Percentiles rank a stretch among this genome's conserved stretches.
Evolutionary conservation across 108 stramenopile species (phyloP).

Genomic region (Cyclotella baltica): DNA sequence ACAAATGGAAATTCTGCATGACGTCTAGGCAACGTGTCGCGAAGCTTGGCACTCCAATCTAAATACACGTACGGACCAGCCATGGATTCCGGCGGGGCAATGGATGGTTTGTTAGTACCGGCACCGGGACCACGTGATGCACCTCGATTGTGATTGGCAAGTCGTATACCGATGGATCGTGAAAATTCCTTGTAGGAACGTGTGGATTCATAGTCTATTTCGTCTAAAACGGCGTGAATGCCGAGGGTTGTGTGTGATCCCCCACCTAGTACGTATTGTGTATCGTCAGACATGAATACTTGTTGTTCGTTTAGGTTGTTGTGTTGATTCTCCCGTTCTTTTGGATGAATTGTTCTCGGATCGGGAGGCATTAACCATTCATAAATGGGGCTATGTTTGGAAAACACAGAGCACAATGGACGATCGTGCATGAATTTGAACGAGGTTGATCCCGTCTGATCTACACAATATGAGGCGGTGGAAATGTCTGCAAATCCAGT

Average conservation of each 20-base stretch:
- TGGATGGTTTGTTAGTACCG: constrained; percentile 33
- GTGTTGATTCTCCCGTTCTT: background rate
- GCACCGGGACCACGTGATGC: constrained; percentile 8
- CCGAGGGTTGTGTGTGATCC: constrained; percentile 53
- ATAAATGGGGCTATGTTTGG: constrained; percentile 28
- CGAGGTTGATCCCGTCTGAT: constrained; percentile 66
- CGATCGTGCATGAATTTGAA: constrained; percentile 68
- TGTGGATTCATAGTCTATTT: constrained; percentile 72
- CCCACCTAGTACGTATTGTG: constrained; percentile 24
- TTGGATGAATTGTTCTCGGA: constrained; percentile 17
- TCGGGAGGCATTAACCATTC: constrained; percentile 47
- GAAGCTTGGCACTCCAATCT: constrained; percentile 70
- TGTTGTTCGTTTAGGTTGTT: constrained; percentile 7
- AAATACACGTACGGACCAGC: constrained; percentile 65
- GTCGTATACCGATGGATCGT: constrained; percentile 52
- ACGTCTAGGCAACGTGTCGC: constrained; percentile 76
- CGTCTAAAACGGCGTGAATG: constrained; percentile 61
- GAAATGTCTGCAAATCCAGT: constrained; percentile 76
- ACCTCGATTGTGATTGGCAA: constrained; percentile 61
- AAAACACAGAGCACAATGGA: constrained; percentile 69
- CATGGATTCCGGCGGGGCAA: constrained; percentile 44
- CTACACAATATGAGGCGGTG: constrained; percentile 67
- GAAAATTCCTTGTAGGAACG: constrained; percentile 79
- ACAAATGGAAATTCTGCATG: constrained; percentile 67
- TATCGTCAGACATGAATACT: constrained; percentile 25